These are phyloP conservation scores for Apiospora rasikravindrae DNA, from an alignment of 2,329 filamentous ascomycete genomes.

Conservation along the genomic window DNA sequence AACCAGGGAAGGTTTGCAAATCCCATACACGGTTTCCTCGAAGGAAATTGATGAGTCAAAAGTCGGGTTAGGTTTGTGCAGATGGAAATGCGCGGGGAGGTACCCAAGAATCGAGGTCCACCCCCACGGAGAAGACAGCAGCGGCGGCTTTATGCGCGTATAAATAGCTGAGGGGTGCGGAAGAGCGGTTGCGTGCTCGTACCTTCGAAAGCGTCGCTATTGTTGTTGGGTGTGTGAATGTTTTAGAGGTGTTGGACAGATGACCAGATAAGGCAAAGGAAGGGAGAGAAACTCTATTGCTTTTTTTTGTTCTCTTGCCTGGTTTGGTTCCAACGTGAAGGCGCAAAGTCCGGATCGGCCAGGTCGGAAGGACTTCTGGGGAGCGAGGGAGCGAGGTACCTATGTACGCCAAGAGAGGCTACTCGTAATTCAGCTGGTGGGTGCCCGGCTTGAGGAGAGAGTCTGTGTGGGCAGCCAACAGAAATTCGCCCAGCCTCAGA, in stretches of 20 bases:
- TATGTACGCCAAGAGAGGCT: constrained; percentile 12
- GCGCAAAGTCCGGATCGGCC: constrained; percentile 12
- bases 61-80: constrained; percentile 8
- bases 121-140: constrained; percentile 12
- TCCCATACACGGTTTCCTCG: neutral
- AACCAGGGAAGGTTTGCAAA: neutral
- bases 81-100: constrained; percentile 16
- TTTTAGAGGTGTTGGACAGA: constrained; percentile 16
- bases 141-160: constrained; percentile 14
- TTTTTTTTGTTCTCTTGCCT: constrained; percentile 8
- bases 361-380: constrained; percentile 12
- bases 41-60: constrained; percentile 14
- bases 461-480: constrained; percentile 13
- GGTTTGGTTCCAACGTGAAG: constrained; percentile 4
- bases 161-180: neutral
- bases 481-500: constrained; percentile 8
- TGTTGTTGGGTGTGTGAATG: constrained; percentile 11
- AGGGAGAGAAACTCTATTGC: constrained; percentile 14
- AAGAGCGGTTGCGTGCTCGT: neutral
- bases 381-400: neutral
- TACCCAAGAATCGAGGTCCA: constrained; percentile 17
- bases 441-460: constrained; percentile 1
- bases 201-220: neutral
- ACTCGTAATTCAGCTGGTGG: constrained; percentile 15
- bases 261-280: constrained; percentile 5